A percentile compares a stretch with the other conserved stretches of the same genome.
Evolutionary conservation across 2,329 filamentous ascomycete species (phyloP).

Genomic region (Colletotrichum endophyticum): DNA sequence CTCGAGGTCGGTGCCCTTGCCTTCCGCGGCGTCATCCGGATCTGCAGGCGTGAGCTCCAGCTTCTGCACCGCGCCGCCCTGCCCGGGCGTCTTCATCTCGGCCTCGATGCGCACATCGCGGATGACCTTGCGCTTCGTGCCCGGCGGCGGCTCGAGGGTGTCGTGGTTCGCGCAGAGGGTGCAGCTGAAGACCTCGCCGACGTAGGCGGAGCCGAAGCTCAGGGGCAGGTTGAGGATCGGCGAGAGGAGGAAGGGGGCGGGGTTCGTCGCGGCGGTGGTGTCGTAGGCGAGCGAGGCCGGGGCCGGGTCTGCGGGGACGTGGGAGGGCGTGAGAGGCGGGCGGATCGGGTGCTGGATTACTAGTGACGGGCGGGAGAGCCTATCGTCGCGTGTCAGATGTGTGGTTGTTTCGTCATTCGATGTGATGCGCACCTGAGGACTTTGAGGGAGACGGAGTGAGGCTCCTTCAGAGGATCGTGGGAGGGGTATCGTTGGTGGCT

Average conservation of each 20-base stretch:
- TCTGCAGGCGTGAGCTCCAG: conserved; percentile 60
- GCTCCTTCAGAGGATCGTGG: conserved; percentile 70
- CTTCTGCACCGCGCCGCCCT: conserved; percentile 59
- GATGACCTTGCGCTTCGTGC: conserved; percentile 54
- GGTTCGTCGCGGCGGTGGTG: conserved; percentile 47
- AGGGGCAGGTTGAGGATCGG: conserved; percentile 83
- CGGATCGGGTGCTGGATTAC: conserved; percentile 72
- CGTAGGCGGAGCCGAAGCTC: conserved; percentile 92
- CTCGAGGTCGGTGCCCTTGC: conserved; percentile 53
- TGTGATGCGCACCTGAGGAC: conserved; percentile 64
- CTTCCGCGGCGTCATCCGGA: not conserved
- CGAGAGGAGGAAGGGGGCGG: conserved; percentile 60
- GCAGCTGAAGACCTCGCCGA: conserved; percentile 93
- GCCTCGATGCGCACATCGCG: conserved; percentile 83
- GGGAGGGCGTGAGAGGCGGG: conserved; percentile 43
- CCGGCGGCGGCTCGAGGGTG: conserved; percentile 31
- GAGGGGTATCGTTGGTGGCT: conserved; percentile 64
- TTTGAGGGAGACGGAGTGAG: conserved; percentile 80
- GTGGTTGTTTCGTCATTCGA: not conserved
- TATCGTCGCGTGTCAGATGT: conserved; percentile 36
- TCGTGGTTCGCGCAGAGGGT: conserved; percentile 98
- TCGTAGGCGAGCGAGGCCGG: conserved; percentile 78
- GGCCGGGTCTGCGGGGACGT: conserved; percentile 52
- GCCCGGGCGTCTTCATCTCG: conserved; percentile 91
- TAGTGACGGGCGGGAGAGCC: conserved; percentile 82